Evolutionary conservation across 2,329 filamentous ascomycete species (phyloP), one percentile per base, ranked within the genome.

Genomic region (Paradendryphiella salina): DNA sequence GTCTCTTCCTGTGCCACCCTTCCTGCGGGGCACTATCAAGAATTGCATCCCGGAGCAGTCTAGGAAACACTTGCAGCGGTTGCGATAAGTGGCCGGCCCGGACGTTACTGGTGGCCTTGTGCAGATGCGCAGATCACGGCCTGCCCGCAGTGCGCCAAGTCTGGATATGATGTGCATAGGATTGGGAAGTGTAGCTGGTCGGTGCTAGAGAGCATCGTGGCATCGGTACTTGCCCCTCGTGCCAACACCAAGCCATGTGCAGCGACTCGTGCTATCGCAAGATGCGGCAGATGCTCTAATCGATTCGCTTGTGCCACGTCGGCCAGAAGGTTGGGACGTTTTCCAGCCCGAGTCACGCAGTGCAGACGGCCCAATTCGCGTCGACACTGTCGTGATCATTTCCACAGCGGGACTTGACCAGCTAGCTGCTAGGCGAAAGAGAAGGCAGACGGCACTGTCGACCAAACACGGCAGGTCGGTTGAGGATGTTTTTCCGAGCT

Each of bases 1-100:
- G 59, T 59, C 49, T 49, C 53, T 51, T 46, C 37, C 41, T 37
- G 49, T 52, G 57, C 65, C 63, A 65, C 63, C 57, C 63, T 60
- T 60, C 52, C 61, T 63, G 61, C 57, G 58, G 61, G 47, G 58
- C 66, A 67, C 61, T 59, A 46, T 53, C 51, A 39, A 33, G n/a
- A 50, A 50, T 49, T 59, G 57, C 56, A 50, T 65, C 61, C 64
- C 52, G 61, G 57, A 67, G 54, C 51, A 54, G 61, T 59, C 60
- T 60, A 57, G 56, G 56, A 57, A 68, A 67, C 61, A 70, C 69
- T 67, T 70, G 71, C 68, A 72, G 70, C 70, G 67, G 69, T 59
- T 62, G 63, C 66, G 69, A 71, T 73, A 70, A 71, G 61, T 71
- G 66, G 64, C 66, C 71, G 70, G 65, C 61, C 70, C 70, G 69